Conservation (phyloP, 805 yeast species). For the Candida peoriensis region DNA sequence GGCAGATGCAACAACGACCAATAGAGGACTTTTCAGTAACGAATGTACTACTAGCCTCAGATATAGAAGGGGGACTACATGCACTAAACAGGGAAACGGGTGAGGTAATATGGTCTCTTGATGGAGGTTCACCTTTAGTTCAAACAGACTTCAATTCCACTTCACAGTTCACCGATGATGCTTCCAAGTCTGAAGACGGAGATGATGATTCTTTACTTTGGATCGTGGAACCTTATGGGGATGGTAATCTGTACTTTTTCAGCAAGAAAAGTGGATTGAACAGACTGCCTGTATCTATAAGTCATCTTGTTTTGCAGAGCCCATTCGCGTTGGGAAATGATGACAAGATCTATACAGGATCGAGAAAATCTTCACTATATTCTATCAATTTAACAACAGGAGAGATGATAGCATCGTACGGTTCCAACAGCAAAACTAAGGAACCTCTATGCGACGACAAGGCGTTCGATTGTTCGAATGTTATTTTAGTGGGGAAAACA, state of each 20-base stretch:
- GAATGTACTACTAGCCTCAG: conserved; percentile 63
- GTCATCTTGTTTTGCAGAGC: conserved; percentile 70
- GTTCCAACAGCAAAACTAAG: conserved; percentile 28
- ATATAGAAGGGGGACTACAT: conserved; percentile 83
- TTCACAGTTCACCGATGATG: conserved; percentile 5
- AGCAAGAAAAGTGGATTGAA: conserved; percentile 70
- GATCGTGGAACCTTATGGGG: conserved; percentile 88
- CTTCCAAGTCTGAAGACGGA: background rate
- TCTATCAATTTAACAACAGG: conserved; percentile 74
- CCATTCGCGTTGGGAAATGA: conserved; percentile 72
- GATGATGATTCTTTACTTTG: conserved; percentile 49
- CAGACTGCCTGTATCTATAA: conserved; percentile 75
- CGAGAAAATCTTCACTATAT: conserved; percentile 68
- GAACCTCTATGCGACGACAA: conserved; percentile 6
- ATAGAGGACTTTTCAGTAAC: conserved; percentile 70
- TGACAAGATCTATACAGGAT: conserved; percentile 86
- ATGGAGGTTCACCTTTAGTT: conserved; percentile 61
- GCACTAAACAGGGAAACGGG: conserved; percentile 78
- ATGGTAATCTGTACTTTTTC: conserved; percentile 80
- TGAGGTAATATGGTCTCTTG: conserved; percentile 67
- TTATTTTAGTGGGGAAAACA: conserved; percentile 63
- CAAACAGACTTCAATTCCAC: conserved; percentile 26
- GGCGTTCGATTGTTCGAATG: conserved; percentile 26
- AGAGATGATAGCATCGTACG: conserved; percentile 63
- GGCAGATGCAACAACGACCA: conserved; percentile 27